These are phyloP conservation scores for Candida montana DNA, from an alignment of 805 yeast species.

Conservation along the genomic window DNA sequence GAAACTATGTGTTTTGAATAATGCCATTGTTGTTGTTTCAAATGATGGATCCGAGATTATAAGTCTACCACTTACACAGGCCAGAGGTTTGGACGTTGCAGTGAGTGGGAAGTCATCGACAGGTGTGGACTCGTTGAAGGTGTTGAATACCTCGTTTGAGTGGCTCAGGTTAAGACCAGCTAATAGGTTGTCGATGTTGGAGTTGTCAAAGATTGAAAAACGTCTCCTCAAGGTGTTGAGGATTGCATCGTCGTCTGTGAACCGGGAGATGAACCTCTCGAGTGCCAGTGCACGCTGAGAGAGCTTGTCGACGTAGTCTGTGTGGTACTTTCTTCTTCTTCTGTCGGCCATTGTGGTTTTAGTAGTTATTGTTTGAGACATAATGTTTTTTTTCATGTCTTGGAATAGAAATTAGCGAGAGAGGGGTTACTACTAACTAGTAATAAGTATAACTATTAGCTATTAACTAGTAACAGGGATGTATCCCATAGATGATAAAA, in stretches of 20 bases:
- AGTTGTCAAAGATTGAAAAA: background rate
- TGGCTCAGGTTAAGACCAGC: background rate
- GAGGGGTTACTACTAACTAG: too few species aligned
- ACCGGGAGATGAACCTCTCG: conserved; percentile 19
- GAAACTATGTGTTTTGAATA: conserved; percentile 9
- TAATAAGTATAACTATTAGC: too few species aligned
- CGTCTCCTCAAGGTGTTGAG: conserved; percentile 7
- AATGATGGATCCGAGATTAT: conserved; percentile 9
- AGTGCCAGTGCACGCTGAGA: conserved; percentile 21
- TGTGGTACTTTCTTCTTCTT: conserved; percentile 30
- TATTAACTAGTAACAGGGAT: too few species aligned
- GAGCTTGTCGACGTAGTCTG: conserved; percentile 27
- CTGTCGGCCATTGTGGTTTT: conserved; percentile 22
- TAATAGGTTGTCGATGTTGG: background rate
- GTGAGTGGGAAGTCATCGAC: conserved; percentile 1
- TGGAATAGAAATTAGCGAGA: too few species aligned
- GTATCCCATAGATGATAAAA: too few species aligned
- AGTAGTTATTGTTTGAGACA: too few species aligned
- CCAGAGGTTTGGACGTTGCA: background rate
- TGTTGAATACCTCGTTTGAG: background rate
- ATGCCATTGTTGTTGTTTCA: conserved; percentile 4
- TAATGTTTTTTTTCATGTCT: too few species aligned
- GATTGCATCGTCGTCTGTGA: conserved; percentile 21
- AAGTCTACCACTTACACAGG: background rate
- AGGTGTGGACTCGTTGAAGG: background rate